Evolutionary conservation across 202 grass and related monocot genomes (phyloP), one percentile per base, ranked within the genome.

Genomic region (Hordeum pubiflorum): DNA sequence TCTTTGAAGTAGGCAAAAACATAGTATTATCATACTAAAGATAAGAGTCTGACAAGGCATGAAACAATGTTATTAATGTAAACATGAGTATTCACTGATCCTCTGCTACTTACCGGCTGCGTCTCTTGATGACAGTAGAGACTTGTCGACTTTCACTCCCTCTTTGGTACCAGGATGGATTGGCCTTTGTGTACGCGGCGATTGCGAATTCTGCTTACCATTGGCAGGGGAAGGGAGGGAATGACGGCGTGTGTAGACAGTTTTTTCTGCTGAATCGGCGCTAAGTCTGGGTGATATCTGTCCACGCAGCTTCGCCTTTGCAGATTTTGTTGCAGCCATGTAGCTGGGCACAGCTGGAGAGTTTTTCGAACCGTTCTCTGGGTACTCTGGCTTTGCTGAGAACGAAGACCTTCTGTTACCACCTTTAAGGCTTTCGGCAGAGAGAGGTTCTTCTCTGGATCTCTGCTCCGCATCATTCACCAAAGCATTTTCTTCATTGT

Each of bases 311-410:
- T 96, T 99, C 1, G 96, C 93, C 78, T 99, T 99, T 26, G 92
- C 96, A 87, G 96, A 99, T 65, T 86, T 29, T 29, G 96, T 99
- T 80, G 91, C 72, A 29, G 92, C 85, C 96, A 99, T 99, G 80
- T 96, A 99, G 81, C 92, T 99, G 33, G 96, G 96, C 39, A 99
- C 64, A 69, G 72, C 11, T 77, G 91, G 90, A 20, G 85, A 83
- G 71, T 93, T 88, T 36, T 90, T 86, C 9, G 87, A 77, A 27
- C 84, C 88, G 77, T 90, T 94, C 83, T 97, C 88, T 81, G 85
- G 79, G 73, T 91, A 85, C 76, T 99, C 96, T 54, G 81, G 81
- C 79, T 91, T 95, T 43, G 70, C 72, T 74, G 96, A 89, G 85
- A 99, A 88, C 57, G 92, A 99, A 89, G 92, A 89, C 81, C 91